These are phyloP conservation scores for Barnettozyma botsteinii DNA, from an alignment of 805 yeast species.

Conservation along the genomic window DNA sequence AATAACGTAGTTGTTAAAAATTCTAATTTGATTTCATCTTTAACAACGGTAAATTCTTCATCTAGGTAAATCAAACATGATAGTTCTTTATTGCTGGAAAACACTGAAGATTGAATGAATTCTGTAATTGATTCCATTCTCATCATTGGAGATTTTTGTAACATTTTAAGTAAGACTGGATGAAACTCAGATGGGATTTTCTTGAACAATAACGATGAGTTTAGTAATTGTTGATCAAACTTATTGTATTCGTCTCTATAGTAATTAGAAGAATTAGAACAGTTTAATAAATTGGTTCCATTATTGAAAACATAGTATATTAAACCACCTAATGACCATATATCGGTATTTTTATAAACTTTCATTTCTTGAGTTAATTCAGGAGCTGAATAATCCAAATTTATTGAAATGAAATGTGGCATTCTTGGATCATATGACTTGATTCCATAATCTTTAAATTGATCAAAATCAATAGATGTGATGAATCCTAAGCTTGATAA, in stretches of 20 bases:
- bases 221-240: conserved; percentile 41
- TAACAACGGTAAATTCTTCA: conserved; percentile 9
- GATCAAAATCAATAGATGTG: conserved; percentile 35
- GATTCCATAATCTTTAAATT: conserved; percentile 51
- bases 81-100: conserved; percentile 5
- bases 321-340: conserved; percentile 78
- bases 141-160: conserved; percentile 52
- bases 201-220: conserved; percentile 37
- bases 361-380: conserved; percentile 65
- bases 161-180: conserved; percentile 44
- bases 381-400: conserved; percentile 78
- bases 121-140: conserved; percentile 52
- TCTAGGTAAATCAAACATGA: conserved; percentile 10
- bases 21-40: conserved; percentile 4
- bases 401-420: conserved; percentile 65
- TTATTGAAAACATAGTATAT: conserved; percentile 62
- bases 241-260: conserved; percentile 52
- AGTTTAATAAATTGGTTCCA: conserved; percentile 38
- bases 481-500: conserved; percentile 65
- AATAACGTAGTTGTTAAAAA: conserved; percentile 6
- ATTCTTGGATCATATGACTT: conserved; percentile 72
- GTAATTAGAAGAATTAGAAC: conserved; percentile 51
- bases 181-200: conserved; percentile 54
- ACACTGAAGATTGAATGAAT: conserved; percentile 43
- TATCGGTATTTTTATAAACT: conserved; percentile 65